Conservation (phyloP, 495 filamentous ascomycete species). For the Aspergillus bertholletiae region DNA sequence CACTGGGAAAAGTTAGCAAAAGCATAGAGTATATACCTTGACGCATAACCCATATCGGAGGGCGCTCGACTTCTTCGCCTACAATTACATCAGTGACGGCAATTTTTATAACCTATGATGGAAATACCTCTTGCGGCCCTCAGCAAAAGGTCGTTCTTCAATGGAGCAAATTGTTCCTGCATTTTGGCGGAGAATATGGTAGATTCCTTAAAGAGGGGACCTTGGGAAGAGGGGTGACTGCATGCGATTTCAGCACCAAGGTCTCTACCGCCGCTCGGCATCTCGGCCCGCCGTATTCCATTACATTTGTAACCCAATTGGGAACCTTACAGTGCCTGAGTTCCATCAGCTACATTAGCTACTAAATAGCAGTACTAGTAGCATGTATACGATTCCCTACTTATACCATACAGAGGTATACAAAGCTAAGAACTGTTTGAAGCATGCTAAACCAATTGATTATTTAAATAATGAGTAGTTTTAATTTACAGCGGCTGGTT, state of each 20-base stretch:
- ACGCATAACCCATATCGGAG: slow-evolving; percentile 98
- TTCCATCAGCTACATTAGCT: too few species aligned
- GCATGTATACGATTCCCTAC: too few species aligned
- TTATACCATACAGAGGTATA: too few species aligned
- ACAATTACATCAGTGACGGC: slow-evolving; percentile 26
- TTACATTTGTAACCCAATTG: not conserved
- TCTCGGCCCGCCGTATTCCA: not conserved
- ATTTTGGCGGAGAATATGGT: slow-evolving; percentile 40
- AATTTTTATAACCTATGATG: not conserved
- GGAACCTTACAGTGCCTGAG: too few species aligned
- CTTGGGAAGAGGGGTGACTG: slow-evolving; percentile 21
- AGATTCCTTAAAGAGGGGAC: slow-evolving; percentile 16
- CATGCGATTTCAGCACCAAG: not conserved
- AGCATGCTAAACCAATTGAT: not conserved
- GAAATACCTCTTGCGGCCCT: slow-evolving; percentile 78
- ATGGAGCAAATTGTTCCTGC: slow-evolving; percentile 65
- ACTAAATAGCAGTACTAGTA: too few species aligned
- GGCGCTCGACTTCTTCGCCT: slow-evolving; percentile 87
- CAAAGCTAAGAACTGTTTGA: not conserved
- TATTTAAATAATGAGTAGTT: not conserved
- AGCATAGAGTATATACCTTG: slow-evolving; percentile 60
- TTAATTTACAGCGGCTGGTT: not conserved
- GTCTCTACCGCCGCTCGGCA: not conserved
- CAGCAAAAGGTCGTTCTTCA: slow-evolving; percentile 88
- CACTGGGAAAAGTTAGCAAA: slow-evolving; percentile 6